Base-by-base conservation (phyloP, 345 rosid genomes). In the Populus euphratica region DNA sequence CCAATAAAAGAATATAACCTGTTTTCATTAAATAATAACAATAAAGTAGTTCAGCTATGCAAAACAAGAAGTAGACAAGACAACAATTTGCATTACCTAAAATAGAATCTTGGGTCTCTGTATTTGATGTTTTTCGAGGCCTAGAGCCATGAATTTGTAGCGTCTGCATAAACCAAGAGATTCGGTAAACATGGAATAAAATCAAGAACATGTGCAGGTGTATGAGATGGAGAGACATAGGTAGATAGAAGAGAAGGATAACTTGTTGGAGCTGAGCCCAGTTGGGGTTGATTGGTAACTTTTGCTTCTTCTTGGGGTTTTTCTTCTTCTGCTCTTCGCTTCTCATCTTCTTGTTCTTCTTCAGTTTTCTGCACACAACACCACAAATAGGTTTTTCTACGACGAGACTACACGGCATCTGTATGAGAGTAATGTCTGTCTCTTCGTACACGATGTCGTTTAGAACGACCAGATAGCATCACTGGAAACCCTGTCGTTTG, bases 201-300 rank as follows among this genome's bases (percentile, higher is more conserved):
- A 29, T 27, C 49, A 31, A 18, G 39, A 18, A 2, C 36, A 36
- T 5, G 11, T 12, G 20, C 7, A 56, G 43, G 2, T 23, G 38
- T 10, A 47, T 31, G 8, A 44, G 29, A 70, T 33, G 63, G 78
- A 68, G 38, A 64, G 76, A 33, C 0, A 33, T 4, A 33, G 29
- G 68, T 29, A 67, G 78, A 68, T 29, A 64, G 76, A 76, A 73
- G 21, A 67, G 38, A 39, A 20, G 61, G 72, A 65, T 4, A 72
- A 91, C 97, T 86, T 87, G 94, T 79, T 88, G 97, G 74, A 93
- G 97, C 70, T 84, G 90, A 81, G 87, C 89, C 98, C 98, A 93
- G 81, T 93, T 93, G 52, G 98, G 98, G 81, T 93, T 93, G 23
- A 85, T 80, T 7, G 79, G 76, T 17, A 74, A 44, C 39, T 33